These are phyloP conservation scores for Asterochloris sp. DNA, from an alignment of 139 green algal genomes.

Conservation along the genomic window DNA sequence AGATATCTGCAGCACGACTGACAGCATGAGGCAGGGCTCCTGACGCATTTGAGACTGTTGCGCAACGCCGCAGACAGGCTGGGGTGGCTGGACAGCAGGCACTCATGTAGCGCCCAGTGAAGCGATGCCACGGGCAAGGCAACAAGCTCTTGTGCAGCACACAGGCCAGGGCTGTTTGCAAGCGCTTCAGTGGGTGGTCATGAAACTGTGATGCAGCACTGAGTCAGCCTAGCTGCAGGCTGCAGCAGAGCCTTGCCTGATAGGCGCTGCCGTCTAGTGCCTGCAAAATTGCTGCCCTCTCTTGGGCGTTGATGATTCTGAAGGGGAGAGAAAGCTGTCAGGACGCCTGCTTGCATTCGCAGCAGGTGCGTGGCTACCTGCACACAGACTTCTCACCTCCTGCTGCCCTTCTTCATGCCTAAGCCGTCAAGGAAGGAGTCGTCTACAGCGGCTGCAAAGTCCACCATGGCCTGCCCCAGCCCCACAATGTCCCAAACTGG, in stretches of 20 bases:
- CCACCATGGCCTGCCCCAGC: constrained; percentile 65
- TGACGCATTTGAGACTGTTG: background rate
- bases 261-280: constrained; percentile 35
- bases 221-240: too few species aligned
- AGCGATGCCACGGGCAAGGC: background rate
- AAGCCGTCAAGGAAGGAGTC: constrained; percentile 40
- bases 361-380: background rate
- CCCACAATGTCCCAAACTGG: constrained; percentile 25
- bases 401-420: constrained; percentile 46
- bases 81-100: background rate
- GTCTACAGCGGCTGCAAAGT: constrained; percentile 43
- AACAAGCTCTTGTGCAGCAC: too few species aligned
- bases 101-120: too few species aligned
- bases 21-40: too few species aligned
- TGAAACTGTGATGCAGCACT: too few species aligned
- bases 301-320: constrained; percentile 3
- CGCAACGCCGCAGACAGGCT: too few species aligned
- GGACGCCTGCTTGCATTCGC: background rate
- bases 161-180: too few species aligned
- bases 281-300: constrained; percentile 45
- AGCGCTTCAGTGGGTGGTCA: too few species aligned
- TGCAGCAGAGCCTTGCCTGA: background rate
- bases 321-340: background rate
- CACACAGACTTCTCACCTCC: constrained; percentile 26
- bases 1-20: constrained; percentile 47